Percentiles rank a stretch among this genome's conserved stretches.
Evolutionary conservation across 2,329 filamentous ascomycete genomes (phyloP).

Genomic region (Hyphodiscus sp.): DNA sequence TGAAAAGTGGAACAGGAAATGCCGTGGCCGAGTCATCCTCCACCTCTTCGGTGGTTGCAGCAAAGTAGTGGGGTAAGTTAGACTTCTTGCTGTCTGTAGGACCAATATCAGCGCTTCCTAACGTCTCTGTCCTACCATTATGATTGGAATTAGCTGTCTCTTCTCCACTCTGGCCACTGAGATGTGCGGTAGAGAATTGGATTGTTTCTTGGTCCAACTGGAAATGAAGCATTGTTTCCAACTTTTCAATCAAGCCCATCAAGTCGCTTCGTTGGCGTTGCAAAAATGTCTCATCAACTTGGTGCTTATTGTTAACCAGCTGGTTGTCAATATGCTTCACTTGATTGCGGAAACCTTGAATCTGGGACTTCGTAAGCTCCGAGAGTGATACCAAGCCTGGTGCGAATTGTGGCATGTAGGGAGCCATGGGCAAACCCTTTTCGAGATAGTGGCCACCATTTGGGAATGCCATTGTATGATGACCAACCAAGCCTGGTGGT

Average conservation of each 20-base stretch:
- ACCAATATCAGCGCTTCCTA: neutral
- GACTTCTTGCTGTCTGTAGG: neutral
- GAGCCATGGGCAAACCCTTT: neutral
- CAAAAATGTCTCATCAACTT: conserved; percentile 51
- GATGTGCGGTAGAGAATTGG: too few species aligned
- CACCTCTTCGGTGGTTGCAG: neutral
- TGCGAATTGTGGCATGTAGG: neutral
- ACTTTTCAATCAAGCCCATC: conserved; percentile 27
- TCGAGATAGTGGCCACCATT: conserved; percentile 6
- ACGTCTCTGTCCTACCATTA: neutral
- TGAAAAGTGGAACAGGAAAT: too few species aligned
- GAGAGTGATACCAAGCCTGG: conserved; percentile 9
- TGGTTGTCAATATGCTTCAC: conserved; percentile 53
- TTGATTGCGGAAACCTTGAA: conserved; percentile 38
- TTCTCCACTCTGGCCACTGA: neutral
- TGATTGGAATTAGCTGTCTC: neutral
- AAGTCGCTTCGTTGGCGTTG: conserved; percentile 37
- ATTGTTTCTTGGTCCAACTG: conserved; percentile 15
- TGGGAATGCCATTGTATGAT: conserved; percentile 9
- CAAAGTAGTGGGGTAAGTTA: neutral
- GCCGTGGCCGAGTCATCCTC: neutral
- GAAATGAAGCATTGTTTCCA: conserved; percentile 18
- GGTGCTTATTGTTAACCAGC: conserved; percentile 54
- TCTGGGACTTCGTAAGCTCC: conserved; percentile 19
- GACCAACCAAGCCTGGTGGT: conserved; percentile 2